Evolutionary conservation across 2,329 filamentous ascomycete species (phyloP).

Genomic region (Pseudogymnoascus sp.): DNA sequence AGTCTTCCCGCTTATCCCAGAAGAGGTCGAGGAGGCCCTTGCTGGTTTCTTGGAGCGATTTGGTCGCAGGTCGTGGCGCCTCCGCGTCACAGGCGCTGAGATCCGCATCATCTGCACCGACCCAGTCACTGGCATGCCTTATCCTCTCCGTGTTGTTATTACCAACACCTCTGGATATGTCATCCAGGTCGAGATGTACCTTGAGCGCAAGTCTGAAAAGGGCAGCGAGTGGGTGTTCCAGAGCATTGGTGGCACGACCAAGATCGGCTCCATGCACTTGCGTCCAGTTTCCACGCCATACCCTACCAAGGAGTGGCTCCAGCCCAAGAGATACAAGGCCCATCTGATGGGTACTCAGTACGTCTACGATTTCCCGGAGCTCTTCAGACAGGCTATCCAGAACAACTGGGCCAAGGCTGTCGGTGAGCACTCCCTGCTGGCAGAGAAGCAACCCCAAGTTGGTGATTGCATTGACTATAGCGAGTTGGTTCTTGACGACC

Average conservation of each 20-base stretch:
- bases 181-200: constrained; percentile 95
- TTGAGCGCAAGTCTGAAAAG: constrained; percentile 96
- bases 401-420: constrained; percentile 82
- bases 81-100: constrained; percentile 94
- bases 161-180: constrained; percentile 98
- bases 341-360: constrained; percentile 99
- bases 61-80: constrained; percentile 87
- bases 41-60: constrained; percentile 96
- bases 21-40: constrained; percentile 86
- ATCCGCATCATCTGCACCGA: constrained; percentile 98
- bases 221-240: constrained; percentile 94
- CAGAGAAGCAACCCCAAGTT: constrained; percentile 72
- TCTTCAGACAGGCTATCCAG: constrained; percentile 96
- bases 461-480: constrained; percentile 92
- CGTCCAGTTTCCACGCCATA: constrained; percentile 87
- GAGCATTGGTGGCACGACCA: constrained; percentile 89
- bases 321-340: constrained; percentile 98
- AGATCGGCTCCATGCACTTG: constrained; percentile 92
- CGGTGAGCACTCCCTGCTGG: constrained; percentile 65
- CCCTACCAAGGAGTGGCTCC: constrained; percentile 95
- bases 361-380: constrained; percentile 98
- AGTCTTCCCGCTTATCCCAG: constrained; percentile 84
- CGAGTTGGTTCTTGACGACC: constrained; percentile 91
- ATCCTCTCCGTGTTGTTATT: constrained; percentile 91
- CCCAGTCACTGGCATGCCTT: constrained; percentile 71